Conservation (phyloP, 1,139 yeast genomes). For the Debaryomyces subglobosus region DNA sequence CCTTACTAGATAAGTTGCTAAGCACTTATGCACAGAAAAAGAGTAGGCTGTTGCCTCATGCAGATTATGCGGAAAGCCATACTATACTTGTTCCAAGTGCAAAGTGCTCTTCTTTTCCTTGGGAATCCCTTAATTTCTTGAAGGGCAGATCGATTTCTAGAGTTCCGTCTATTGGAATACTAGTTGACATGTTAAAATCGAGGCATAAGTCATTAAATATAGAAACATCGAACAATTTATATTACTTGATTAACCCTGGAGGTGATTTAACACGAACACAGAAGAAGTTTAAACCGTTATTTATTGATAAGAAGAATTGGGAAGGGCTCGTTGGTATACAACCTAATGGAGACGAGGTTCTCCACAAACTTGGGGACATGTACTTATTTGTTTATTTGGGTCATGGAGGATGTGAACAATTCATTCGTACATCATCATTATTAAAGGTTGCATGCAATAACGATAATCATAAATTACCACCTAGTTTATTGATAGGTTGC, state of each 20-base stretch:
- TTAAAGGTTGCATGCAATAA: conserved; percentile 23
- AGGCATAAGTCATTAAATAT: conserved; percentile 9
- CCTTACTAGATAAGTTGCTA: conserved; percentile 25
- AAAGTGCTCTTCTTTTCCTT: conserved; percentile 70
- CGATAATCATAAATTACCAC: conserved; percentile 50
- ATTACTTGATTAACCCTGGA: conserved; percentile 78
- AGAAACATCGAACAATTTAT: conserved; percentile 28
- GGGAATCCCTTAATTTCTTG: conserved; percentile 79
- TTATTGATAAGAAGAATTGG: conserved; percentile 51
- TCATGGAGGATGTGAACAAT: conserved; percentile 95
- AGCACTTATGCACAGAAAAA: conserved; percentile 36
- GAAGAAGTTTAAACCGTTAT: conserved; percentile 51
- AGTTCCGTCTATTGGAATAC: conserved; percentile 64
- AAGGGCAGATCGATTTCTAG: conserved; percentile 63
- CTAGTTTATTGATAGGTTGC: conserved; percentile 85
- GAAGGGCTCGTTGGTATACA: conserved; percentile 52
- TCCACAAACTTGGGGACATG: conserved; percentile 38
- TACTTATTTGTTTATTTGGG: conserved; percentile 81
- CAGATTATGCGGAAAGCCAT: conserved; percentile 41
- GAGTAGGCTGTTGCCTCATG: conserved; percentile 13
- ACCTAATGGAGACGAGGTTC: conserved; percentile 57
- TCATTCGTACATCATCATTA: conserved; percentile 46
- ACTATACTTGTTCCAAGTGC: conserved; percentile 70
- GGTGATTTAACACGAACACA: conserved; percentile 77
- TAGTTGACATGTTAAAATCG: conserved; percentile 44